Conservation (phyloP, 352 stramenopile species). For the Phytophthora kernoviae region DNA sequence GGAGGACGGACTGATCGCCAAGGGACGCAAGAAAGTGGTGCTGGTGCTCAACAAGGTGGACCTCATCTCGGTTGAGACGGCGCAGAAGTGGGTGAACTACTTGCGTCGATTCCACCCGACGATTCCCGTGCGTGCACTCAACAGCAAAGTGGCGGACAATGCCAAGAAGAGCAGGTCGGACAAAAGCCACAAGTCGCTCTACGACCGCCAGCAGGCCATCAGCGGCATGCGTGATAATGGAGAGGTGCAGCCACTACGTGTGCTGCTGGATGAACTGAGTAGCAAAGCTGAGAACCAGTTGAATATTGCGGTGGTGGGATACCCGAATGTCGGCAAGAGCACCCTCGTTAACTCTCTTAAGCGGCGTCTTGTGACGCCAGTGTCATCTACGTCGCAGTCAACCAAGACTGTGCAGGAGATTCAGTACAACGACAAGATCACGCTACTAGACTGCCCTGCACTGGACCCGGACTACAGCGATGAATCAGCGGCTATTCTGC, state of each 20-base stretch:
- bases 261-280: conserved; percentile 97
- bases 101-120: conserved; percentile 95
- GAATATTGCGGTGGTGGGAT: conserved; percentile 97
- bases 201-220: conserved; percentile 73
- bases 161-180: conserved; percentile 86
- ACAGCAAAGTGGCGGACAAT: conserved; percentile 90
- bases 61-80: conserved; percentile 88
- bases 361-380: conserved; percentile 55
- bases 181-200: conserved; percentile 69
- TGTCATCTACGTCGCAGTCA: conserved; percentile 58
- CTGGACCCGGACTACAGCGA: conserved; percentile 96
- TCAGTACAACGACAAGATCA: conserved; percentile 96
- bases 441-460: conserved; percentile 96
- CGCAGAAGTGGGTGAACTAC: conserved; percentile 95
- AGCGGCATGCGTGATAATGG: conserved; percentile 77
- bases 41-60: conserved; percentile 99
- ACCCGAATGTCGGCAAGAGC: conserved; percentile 96
- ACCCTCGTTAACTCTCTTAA: conserved; percentile 97
- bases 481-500: conserved; percentile 82
- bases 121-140: conserved; percentile 86
- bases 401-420: conserved; percentile 91
- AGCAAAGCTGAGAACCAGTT: conserved; percentile 76
- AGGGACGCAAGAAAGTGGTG: conserved; percentile 96
- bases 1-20: conserved; percentile 94
- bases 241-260: conserved; percentile 88